Conservation (phyloP, 2,329 filamentous ascomycete species). For the Ascocoryne sarcoides region DNA sequence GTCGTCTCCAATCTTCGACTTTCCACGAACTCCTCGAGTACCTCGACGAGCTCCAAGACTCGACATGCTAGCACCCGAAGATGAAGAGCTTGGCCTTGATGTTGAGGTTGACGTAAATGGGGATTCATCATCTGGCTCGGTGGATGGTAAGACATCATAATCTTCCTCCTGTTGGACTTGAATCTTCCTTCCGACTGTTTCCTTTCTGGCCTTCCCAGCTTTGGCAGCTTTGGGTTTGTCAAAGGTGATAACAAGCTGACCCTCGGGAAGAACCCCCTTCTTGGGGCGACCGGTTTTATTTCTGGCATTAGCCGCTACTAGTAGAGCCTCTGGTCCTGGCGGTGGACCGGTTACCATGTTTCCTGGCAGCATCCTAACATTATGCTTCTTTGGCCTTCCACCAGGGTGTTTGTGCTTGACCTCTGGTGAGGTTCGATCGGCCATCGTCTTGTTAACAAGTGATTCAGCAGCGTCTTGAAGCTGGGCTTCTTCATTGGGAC, state of each 20-base stretch:
- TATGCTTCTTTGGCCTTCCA: slow-evolving; percentile 12
- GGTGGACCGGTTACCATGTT: too few relatives aligned
- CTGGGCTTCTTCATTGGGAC: slow-evolving; percentile 17
- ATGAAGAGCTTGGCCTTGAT: slow-evolving; percentile 16
- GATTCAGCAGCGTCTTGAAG: slow-evolving; percentile 21
- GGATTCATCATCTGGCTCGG: slow-evolving; percentile 18
- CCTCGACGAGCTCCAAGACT: too few relatives aligned
- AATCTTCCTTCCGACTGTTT: background rate
- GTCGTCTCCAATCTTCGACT: background rate
- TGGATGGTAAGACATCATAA: slow-evolving; percentile 19
- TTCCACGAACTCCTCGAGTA: too few relatives aligned
- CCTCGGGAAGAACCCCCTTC: too few relatives aligned
- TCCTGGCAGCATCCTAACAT: background rate
- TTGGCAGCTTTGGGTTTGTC: slow-evolving; percentile 5
- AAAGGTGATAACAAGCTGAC: too few relatives aligned
- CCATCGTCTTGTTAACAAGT: slow-evolving; percentile 16
- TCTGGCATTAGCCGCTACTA: too few relatives aligned
- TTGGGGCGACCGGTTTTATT: too few relatives aligned
- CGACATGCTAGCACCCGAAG: too few relatives aligned
- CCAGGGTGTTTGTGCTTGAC: slow-evolving; percentile 16
- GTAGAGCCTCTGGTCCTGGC: too few relatives aligned
- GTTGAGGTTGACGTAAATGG: slow-evolving; percentile 11
- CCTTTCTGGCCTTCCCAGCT: slow-evolving; percentile 12
- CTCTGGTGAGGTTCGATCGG: slow-evolving; percentile 3
- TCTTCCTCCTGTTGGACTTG: slow-evolving; percentile 10